phyloP scores from a whole-genome alignment of 2,329 filamentous ascomycete species.

The Pseudogymnoascus pannorum region DNA sequence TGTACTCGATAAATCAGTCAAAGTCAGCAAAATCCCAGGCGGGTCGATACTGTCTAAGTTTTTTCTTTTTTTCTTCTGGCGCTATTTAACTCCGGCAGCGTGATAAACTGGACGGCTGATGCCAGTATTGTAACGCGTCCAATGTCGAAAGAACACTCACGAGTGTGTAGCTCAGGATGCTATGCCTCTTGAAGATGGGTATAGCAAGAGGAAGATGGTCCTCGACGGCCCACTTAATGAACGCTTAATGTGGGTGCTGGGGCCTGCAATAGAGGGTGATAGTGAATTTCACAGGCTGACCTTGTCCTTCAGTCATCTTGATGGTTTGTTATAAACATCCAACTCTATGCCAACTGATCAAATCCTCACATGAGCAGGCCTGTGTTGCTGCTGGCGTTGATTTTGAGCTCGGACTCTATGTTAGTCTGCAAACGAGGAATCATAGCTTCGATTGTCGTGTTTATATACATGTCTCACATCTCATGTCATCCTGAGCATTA shows the following conservation, averaged over 20 bases:
- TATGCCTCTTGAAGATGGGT: conserved; percentile 25
- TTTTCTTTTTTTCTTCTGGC: conserved; percentile 17
- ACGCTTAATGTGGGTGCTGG: conserved; percentile 27
- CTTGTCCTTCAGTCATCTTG: conserved; percentile 15
- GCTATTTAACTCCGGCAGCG: conserved; percentile 19
- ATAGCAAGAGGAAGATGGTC: conserved; percentile 26
- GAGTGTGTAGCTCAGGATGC: conserved; percentile 23
- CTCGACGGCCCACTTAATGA: conserved; percentile 29
- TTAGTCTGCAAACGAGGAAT: neutral
- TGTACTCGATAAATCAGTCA: conserved; percentile 28
- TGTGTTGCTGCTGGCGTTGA: neutral
- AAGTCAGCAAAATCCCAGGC: conserved; percentile 21
- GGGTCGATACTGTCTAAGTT: conserved; percentile 15
- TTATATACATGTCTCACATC: neutral
- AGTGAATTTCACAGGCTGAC: conserved; percentile 24
- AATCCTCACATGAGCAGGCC: conserved; percentile 1
- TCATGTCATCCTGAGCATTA: neutral
- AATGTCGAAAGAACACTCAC: conserved; percentile 16
- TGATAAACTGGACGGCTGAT: conserved; percentile 20
- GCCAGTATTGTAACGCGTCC: conserved; percentile 4
- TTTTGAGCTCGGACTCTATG: neutral
- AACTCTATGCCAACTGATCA: neutral
- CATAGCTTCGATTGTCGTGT: neutral
- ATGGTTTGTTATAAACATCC: neutral
- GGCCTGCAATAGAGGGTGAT: conserved; percentile 26